These are phyloP conservation scores for Schizothecium vesticola DNA, from an alignment of 495 filamentous ascomycete species.

Conservation along the genomic window DNA sequence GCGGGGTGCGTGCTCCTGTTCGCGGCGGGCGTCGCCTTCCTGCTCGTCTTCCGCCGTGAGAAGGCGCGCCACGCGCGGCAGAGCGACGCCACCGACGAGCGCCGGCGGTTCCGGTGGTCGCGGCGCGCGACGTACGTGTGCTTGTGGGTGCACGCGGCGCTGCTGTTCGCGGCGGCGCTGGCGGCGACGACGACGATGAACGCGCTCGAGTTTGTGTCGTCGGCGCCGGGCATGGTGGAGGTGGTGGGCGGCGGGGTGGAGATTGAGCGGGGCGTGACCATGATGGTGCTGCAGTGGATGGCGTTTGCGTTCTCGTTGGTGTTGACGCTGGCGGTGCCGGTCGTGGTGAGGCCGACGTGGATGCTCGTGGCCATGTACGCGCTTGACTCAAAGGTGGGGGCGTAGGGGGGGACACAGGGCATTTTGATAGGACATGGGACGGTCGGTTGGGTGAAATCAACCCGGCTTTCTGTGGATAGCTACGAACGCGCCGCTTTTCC, in stretches of 20 bases:
- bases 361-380: neutral
- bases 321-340: conserved; percentile 23
- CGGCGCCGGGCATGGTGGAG: conserved; percentile 2
- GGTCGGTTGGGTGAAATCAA: neutral
- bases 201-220: conserved; percentile 18
- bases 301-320: conserved; percentile 25
- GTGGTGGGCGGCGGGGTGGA: conserved; percentile 6
- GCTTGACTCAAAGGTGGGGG: neutral
- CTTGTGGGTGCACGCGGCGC: conserved; percentile 19
- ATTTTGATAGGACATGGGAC: neutral
- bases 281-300: conserved; percentile 34
- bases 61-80: neutral
- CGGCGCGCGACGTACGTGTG: conserved; percentile 20
- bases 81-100: neutral
- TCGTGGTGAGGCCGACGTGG: conserved; percentile 8
- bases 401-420: neutral
- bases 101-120: neutral
- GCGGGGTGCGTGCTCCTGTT: conserved; percentile 21
- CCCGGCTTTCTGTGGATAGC: neutral
- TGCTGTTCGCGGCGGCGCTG: conserved; percentile 21
- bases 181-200: conserved; percentile 22
- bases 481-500: neutral
- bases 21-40: conserved; percentile 29
- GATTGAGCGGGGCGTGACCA: conserved; percentile 20
- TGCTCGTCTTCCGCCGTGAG: conserved; percentile 19